A percentile compares a stretch with the other conserved stretches of the same genome.
Evolutionary conservation across 176 grass and related monocot species (phyloP).

Genomic region (Ampelocalamus luodianensis): DNA sequence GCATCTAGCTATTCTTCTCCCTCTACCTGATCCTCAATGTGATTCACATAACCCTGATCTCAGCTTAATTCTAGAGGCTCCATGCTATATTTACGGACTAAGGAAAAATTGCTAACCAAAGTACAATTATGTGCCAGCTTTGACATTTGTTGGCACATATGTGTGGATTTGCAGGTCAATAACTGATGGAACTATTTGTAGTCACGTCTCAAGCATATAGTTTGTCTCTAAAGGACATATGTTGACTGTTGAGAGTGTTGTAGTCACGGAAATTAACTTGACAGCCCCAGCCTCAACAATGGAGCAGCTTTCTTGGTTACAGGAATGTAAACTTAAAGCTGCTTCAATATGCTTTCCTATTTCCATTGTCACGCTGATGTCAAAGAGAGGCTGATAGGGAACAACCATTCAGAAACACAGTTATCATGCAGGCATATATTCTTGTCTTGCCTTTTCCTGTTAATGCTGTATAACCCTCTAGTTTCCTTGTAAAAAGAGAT

Average conservation of each 20-base stretch:
- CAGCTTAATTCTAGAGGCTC: neutral
- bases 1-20: neutral
- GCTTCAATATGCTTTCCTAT: slow-evolving; percentile 40
- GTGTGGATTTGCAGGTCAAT: slow-evolving; percentile 21
- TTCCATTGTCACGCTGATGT: slow-evolving; percentile 48
- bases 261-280: slow-evolving; percentile 19
- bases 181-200: slow-evolving; percentile 27
- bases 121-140: neutral
- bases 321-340: slow-evolving; percentile 24
- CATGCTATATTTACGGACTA: neutral
- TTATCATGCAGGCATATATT: slow-evolving; percentile 8
- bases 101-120: slow-evolving; percentile 10
- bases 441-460: slow-evolving; percentile 30
- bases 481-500: slow-evolving; percentile 28
- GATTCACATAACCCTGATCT: slow-evolving; percentile 22
- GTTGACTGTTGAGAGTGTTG: slow-evolving; percentile 6
- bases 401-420: slow-evolving; percentile 16
- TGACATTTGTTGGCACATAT: slow-evolving; percentile 6
- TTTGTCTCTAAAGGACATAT: slow-evolving; percentile 20
- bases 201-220: neutral
- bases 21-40: slow-evolving; percentile 18
- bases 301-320: neutral
- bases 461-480: slow-evolving; percentile 17
- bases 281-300: neutral
- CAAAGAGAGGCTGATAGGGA: slow-evolving; percentile 3